Conservation (phyloP, 768 basidiomycete species). For the Lactarius hatsudake region DNA sequence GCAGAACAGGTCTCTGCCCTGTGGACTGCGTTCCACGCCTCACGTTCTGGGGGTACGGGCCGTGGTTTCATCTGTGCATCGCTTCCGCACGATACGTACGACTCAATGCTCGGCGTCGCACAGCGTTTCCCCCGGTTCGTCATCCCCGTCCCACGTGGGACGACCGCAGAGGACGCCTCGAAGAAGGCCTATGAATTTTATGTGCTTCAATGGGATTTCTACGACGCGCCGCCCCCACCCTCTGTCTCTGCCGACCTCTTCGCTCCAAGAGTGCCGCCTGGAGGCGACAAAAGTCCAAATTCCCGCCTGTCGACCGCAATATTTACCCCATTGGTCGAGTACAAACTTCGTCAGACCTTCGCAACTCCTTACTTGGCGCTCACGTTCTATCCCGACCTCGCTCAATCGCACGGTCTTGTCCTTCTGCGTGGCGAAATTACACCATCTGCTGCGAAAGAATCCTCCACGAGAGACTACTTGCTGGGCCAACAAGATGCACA, state of each 20-base stretch:
- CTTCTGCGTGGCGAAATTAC: slow-evolving; percentile 92
- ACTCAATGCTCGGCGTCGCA: slow-evolving; percentile 62
- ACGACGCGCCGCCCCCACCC: slow-evolving; percentile 64
- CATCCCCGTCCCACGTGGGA: slow-evolving; percentile 68
- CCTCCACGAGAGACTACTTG: slow-evolving; percentile 45
- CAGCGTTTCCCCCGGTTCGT: slow-evolving; percentile 75
- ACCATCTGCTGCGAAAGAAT: slow-evolving; percentile 47
- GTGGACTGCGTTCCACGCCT: slow-evolving; percentile 88
- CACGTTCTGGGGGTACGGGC: slow-evolving; percentile 75
- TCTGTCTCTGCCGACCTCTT: slow-evolving; percentile 41
- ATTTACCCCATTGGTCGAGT: slow-evolving; percentile 92
- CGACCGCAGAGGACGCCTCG: slow-evolving; percentile 32
- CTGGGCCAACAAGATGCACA: slow-evolving; percentile 83
- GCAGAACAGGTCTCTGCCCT: slow-evolving; percentile 71
- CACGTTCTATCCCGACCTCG: slow-evolving; percentile 90
- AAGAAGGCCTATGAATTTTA: slow-evolving; percentile 70
- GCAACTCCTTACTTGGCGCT: slow-evolving; percentile 89
- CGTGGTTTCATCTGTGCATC: slow-evolving; percentile 84
- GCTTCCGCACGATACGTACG: slow-evolving; percentile 70
- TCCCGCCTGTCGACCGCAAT: slow-evolving; percentile 71
- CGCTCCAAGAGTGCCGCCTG: slow-evolving; percentile 37
- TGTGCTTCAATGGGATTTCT: slow-evolving; percentile 88
- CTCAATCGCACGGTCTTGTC: slow-evolving; percentile 73
- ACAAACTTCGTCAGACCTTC: slow-evolving; percentile 78
- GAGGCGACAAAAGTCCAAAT: slow-evolving; percentile 36